These are phyloP conservation scores for Sclerotinia trifoliorum DNA, from an alignment of 2,329 filamentous ascomycete genomes.

Conservation along the genomic window DNA sequence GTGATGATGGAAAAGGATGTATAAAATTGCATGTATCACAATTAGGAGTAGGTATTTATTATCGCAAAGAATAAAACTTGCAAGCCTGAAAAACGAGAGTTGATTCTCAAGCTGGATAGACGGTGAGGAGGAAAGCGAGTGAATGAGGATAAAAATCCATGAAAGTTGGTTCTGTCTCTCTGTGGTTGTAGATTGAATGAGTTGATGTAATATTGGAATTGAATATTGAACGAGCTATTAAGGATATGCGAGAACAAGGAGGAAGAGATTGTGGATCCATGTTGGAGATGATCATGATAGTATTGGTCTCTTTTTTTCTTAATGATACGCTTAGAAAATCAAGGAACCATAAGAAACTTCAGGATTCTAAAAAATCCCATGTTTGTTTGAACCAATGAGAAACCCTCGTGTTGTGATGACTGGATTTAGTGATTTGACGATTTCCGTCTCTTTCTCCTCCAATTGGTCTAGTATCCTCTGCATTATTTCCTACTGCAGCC, in stretches of 20 bases:
- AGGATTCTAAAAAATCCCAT: background rate
- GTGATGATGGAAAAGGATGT: background rate
- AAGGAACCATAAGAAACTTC: background rate
- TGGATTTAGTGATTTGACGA: background rate
- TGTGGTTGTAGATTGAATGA: background rate
- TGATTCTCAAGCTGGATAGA: background rate
- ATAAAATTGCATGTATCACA: background rate
- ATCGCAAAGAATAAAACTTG: background rate
- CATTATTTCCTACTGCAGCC: conserved; percentile 3
- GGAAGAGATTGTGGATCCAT: background rate
- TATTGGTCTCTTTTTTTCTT: too few relatives aligned
- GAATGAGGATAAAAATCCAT: conserved; percentile 4
- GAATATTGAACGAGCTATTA: background rate
- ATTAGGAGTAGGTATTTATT: background rate
- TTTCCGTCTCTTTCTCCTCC: background rate
- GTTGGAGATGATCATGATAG: background rate
- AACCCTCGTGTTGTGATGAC: background rate
- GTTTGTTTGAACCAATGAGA: background rate
- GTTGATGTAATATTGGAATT: background rate
- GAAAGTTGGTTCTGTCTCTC: background rate
- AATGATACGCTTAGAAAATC: background rate
- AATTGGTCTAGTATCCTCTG: background rate
- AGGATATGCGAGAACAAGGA: conserved; percentile 4
- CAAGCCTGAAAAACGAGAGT: background rate
- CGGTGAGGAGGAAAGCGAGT: background rate